Evolutionary conservation across 2,329 filamentous ascomycete genomes (phyloP), one percentile per base, ranked within the genome.

Genomic region (Helicocarpus griseus): DNA sequence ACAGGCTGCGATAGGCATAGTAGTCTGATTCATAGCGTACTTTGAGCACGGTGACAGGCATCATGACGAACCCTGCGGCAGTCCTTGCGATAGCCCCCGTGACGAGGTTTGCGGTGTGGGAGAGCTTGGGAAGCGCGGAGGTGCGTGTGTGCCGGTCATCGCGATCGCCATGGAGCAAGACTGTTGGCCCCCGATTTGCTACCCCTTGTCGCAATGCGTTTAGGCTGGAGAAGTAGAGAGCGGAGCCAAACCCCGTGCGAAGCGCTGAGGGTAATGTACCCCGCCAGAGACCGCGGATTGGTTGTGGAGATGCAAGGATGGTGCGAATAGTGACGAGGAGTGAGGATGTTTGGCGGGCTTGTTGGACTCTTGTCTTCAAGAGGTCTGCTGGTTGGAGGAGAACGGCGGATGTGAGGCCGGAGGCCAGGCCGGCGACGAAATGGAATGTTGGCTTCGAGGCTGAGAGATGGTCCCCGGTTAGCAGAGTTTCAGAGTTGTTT

Each of bases 31-130:
- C 93, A 65, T 95, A 97, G 41, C 93, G 87, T 40, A 97, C 93
- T 66, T 98, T 98, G 63, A 98, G 85, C 41, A 98, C 85, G 1
- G 93, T 98, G 54, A 97, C 81, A 1, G 93, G 93, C 87, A 96
- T 97, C 71, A 97, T 82, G 43, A 94, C 73, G 63, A 96, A 87
- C 35, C 93, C 93, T 0, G 91, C 91, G 49, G 86, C 83, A 1
- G 89, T 89, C 49, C 93, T 80, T 22, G 93, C 90, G 17, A 83
- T 76, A 5, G 90, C 89, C 8, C 93, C 93, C 0, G 91, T 89
- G 11, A 86, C 73, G 19, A 98, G 77, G 63, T 98, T 98, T 48
- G 85, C 87, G 3, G 84, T 80, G 64, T 93, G 89, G 56, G 85
- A 87, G 43, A 97, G 78, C 58, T 86, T 86, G 0, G 90, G 89